Evolutionary conservation across 1,284 basidiomycete species (phyloP).

Genomic region (Veloporphyrellus conicus): DNA sequence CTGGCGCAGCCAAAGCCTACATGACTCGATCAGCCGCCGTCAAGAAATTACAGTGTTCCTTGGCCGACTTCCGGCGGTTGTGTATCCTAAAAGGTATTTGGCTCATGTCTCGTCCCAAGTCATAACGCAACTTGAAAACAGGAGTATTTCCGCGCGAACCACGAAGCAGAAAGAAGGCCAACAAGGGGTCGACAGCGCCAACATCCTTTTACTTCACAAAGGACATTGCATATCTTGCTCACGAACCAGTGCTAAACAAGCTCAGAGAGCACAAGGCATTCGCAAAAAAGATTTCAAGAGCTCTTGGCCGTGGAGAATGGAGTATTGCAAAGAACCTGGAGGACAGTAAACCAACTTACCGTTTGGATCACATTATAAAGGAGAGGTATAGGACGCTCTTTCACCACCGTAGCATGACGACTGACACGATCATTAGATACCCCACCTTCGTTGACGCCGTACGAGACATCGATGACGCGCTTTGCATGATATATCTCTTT

Average conservation of each 20-base stretch:
- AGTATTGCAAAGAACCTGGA: slow-evolving; percentile 91
- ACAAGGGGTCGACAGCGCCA: slow-evolving; percentile 95
- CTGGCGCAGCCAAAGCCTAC: slow-evolving; percentile 93
- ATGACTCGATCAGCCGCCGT: slow-evolving; percentile 87
- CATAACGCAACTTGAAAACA: slow-evolving; percentile 37
- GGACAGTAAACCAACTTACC: slow-evolving; percentile 85
- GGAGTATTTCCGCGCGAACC: slow-evolving; percentile 98
- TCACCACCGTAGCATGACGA: neutral
- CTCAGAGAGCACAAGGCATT: slow-evolving; percentile 98
- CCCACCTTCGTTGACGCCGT: slow-evolving; percentile 96
- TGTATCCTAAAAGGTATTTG: slow-evolving; percentile 93
- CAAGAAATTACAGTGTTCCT: slow-evolving; percentile 92
- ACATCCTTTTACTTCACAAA: slow-evolving; percentile 99
- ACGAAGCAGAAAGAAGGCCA: slow-evolving; percentile 86
- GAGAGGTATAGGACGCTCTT: slow-evolving; percentile 62
- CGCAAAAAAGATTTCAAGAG: slow-evolving; percentile 93
- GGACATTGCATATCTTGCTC: slow-evolving; percentile 95
- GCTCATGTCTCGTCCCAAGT: neutral
- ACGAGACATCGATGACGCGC: slow-evolving; percentile 94
- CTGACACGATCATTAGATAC: slow-evolving; percentile 56
- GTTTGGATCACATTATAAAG: slow-evolving; percentile 95
- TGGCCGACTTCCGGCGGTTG: slow-evolving; percentile 94
- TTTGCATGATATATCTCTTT: slow-evolving; percentile 94
- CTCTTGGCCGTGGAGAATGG: slow-evolving; percentile 94
- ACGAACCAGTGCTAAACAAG: slow-evolving; percentile 95